A percentile compares a stretch with the other conserved stretches of the same genome.
These are phyloP conservation scores for Omphalotus guepiniiformis DNA, from an alignment of 768 basidiomycete species.

Conservation along the genomic window DNA sequence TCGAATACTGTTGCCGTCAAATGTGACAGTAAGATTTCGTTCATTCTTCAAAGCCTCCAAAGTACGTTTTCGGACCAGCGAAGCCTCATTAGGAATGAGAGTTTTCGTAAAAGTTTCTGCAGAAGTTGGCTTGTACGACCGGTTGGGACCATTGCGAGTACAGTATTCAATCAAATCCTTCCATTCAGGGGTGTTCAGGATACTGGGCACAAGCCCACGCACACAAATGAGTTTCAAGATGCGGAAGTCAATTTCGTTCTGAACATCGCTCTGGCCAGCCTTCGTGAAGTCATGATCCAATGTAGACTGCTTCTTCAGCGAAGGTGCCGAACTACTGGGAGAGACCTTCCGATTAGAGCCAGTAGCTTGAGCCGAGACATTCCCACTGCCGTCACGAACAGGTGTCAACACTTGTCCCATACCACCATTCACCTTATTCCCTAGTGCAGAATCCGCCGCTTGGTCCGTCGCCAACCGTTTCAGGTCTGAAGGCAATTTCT, in stretches of 20 bases:
- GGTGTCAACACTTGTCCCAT: not conserved
- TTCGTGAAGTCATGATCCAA: not conserved
- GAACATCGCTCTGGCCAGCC: not conserved
- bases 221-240: not conserved
- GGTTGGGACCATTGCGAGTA: not conserved
- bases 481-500: not conserved
- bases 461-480: not conserved
- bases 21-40: slow-evolving; percentile 15
- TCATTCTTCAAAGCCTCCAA: not conserved
- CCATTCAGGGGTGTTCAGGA: not conserved
- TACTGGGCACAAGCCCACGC: not conserved
- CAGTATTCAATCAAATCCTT: not conserved
- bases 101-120: not conserved
- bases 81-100: not conserved
- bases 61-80: not conserved
- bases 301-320: not conserved
- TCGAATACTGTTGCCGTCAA: slow-evolving; percentile 18
- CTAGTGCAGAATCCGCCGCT: not conserved
- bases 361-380: not conserved
- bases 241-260: not conserved
- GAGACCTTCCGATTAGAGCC: not conserved
- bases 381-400: not conserved
- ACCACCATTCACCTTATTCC: not conserved
- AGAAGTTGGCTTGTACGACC: not conserved
- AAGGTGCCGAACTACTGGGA: too few species aligned